Evolutionary conservation across 2,329 filamentous ascomycete genomes (phyloP), one percentile per base, ranked within the genome.

Genomic region (Diaporthe citrichinensis): DNA sequence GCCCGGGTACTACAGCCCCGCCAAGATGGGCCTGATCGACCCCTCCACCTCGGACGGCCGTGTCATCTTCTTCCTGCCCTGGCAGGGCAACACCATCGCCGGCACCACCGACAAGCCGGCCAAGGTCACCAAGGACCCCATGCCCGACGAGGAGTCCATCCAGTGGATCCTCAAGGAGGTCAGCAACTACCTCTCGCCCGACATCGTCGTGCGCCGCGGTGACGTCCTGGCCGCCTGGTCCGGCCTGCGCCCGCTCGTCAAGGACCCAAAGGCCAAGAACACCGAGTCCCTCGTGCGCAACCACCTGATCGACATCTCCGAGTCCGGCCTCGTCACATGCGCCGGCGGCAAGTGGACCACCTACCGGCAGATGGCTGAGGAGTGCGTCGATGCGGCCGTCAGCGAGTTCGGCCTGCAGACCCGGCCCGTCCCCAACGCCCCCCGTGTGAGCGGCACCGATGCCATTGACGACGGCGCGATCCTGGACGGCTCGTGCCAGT

Each of bases 271-370:
- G 80, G 94, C 94, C 78, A 92, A 92, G 84, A 95, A 94, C 82
- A 96, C 94, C 28, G 93, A 96, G 83, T 94, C 94, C 69, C 91
- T 96, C 68, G 94, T 97, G 75, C 93, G 94, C 78, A 96, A 93
- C 85, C 94, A 97, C 82, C 89, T 97, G 71, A 90, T 96, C 79
- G 93, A 93, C 71, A 90, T 94, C 57, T 96, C 94, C 28, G 84
- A 90, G 8, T 94, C 94, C 1, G 94, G 94, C 20, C 89, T 97
- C 23, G 86, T 97, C 79, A 96, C 94, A 71, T 95, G 94, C 83
- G 94, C 94, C 46, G 94, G 94, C 79, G 94, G 94, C 77, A 97
- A 96, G 85, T 96, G 94, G 94, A 97, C 94, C 8, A 97, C 94
- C 15, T 97, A 96, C 85, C 93, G 94, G 73, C 93, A 96, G 82